Base-by-base conservation (phyloP, 805 yeast genomes). In the Saccharomycopsis fermentans region DNA sequence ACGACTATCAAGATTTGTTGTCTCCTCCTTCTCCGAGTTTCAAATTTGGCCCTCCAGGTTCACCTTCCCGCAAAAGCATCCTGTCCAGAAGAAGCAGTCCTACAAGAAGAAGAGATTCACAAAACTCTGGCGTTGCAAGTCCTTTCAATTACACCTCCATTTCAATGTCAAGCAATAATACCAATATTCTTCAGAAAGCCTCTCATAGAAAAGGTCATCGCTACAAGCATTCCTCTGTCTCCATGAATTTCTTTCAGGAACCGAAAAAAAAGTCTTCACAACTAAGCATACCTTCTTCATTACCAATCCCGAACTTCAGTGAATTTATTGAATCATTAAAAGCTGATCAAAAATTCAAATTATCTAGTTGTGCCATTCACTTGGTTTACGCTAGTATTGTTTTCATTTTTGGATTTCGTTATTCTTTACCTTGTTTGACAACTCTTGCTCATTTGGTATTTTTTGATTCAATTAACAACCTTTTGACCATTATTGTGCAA, bases 161-260 rank as follows among this genome's bases (percentile, higher is more conserved):
- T 14, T 19, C 58, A 14, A 35, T 61, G 32, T 40, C 68, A 58
- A 55, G 65, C 17, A 61, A 67, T 16, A 43, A 27, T 4, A 65
- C 65, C 68, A 11, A 60, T 62, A 34, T 70, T 36, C 67, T 68
- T 55, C 66, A 69, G n/a, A 68, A 74, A 66, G 81, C 90, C 0
- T 83, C 87, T 0, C 88, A 83, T 65, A 83, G 99, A 75, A 83
- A 91, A 65, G 99, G 99, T 6, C 99, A 92, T 71, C 80, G 92
- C 65, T 92, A 92, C 69, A 92, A 92, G 69, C 98, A 92, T 70
- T 90, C 97, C 2, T 90, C 97, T 8, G 96, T 92, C 5, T 90
- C 96, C 4, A 87, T 92, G 94, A 91, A 92, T 70, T 79, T 92
- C 69, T 92, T 94, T 69, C 96, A 89, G 70, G 97, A 92, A 67